Conservation (phyloP, 2,329 filamentous ascomycete species). For the Paecilomyces dactylethromorphus region DNA sequence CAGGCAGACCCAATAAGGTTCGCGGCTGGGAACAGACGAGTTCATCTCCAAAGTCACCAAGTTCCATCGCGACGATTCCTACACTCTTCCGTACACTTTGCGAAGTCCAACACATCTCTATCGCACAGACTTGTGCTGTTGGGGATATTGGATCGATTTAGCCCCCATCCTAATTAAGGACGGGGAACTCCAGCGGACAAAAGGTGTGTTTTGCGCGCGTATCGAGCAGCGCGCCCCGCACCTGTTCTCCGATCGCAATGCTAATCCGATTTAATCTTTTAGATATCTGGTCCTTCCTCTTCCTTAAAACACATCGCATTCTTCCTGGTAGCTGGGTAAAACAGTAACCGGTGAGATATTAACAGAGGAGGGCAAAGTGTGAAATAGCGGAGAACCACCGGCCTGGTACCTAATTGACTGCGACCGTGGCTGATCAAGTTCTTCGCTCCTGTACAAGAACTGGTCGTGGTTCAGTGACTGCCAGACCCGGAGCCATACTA, state of each 20-base stretch:
- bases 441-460: background rate
- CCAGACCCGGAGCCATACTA: background rate
- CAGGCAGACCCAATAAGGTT: background rate
- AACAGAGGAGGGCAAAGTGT: background rate
- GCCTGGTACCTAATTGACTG: background rate
- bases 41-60: background rate
- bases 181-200: background rate
- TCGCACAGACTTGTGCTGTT: background rate
- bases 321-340: background rate
- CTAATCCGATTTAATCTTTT: background rate
- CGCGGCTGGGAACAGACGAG: background rate
- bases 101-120: background rate
- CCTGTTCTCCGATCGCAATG: background rate
- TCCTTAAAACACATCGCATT: background rate
- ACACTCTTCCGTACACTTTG: background rate
- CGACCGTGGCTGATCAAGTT: background rate
- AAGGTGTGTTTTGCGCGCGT: background rate
- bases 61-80: background rate
- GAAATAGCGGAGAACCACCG: background rate
- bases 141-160: background rate
- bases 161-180: background rate
- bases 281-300: background rate
- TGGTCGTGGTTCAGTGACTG: background rate
- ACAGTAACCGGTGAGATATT: background rate
- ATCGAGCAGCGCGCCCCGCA: background rate